Evolutionary conservation across 345 rosid species (phyloP), one percentile per base, ranked within the genome.

Genomic region (Clarkia xantiana): DNA sequence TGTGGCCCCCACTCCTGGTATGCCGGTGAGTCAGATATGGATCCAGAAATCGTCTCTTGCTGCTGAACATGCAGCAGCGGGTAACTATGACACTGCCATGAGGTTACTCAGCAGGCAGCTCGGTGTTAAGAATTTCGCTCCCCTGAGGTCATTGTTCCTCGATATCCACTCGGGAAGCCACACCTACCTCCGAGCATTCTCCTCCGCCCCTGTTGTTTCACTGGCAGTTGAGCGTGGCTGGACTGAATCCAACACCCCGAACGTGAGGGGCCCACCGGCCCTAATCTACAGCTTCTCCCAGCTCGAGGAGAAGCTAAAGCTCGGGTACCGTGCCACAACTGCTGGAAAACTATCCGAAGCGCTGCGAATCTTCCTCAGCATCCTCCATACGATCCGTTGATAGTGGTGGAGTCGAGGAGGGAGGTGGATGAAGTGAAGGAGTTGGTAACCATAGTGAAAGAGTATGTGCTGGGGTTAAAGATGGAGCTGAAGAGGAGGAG

Each of bases 371-470:
- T 91, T 86, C 59, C 62, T 76, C 10, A 64, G 72, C 67, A 83
- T 91, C 54, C 98, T 91, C 41, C 96, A 86, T 63, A 84, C 96
- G 12, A 84, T 91, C 63, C 98, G 1, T 55, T 91, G 40, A 78
- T 86, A 45, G 87, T 86, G 55, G 98, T 86, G 9, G 96, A 91
- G 53, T 73, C 96, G 16, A 86, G 98, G 72, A 79, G 93, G 73
- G 98, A 91, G 60, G 98, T 86, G 7, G 98, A 91, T 25, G 98
- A 91, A 64, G 96, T 91, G 1, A 91, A 91, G 64, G 94, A 79
- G 53, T 69, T 91, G 67, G 55, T 91, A 34, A 55, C 59, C n/a
- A 77, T 86, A 2, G 83, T 79, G 0, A 91, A 84, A 58, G 98
- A 91, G 64, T 91, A 91, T 49, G 98, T 79, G 42, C 70, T 83